phyloP scores from a whole-genome alignment of 805 yeast genomes.

The Suhomyces xylopsoci region DNA sequence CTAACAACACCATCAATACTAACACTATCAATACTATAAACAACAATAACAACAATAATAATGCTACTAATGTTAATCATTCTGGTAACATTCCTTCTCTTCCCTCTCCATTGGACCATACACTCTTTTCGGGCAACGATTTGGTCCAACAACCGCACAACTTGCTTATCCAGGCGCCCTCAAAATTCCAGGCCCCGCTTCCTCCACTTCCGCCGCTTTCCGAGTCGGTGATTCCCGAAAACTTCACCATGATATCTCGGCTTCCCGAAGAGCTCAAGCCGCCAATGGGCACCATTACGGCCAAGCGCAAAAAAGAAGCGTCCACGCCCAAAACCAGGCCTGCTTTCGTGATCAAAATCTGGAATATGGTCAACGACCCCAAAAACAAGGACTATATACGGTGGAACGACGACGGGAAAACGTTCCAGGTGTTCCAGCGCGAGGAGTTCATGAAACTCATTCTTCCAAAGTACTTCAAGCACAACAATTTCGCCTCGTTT shows the following conservation, averaged over 20 bases:
- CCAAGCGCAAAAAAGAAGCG: conserved; percentile 26
- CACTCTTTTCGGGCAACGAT: background rate
- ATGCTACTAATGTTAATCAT: too few relatives aligned
- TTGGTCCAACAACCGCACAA: background rate
- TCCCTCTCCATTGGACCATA: background rate
- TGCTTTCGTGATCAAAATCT: conserved; percentile 87
- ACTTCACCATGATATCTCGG: conserved; percentile 12
- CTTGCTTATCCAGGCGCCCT: background rate
- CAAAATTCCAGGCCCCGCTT: conserved; percentile 13
- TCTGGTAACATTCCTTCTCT: too few relatives aligned
- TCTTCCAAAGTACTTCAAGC: conserved; percentile 91
- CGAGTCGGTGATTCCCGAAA: conserved; percentile 27
- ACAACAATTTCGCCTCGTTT: conserved; percentile 91
- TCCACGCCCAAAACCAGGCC: conserved; percentile 60
- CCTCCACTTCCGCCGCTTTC: conserved; percentile 31
- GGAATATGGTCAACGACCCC: conserved; percentile 93
- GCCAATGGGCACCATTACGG: background rate
- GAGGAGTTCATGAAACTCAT: conserved; percentile 81
- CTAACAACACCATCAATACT: background rate
- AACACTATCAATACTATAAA: too few relatives aligned
- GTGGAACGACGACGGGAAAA: conserved; percentile 84
- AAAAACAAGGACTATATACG: conserved; percentile 65
- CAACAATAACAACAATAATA: background rate
- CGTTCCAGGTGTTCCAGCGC: conserved; percentile 80
- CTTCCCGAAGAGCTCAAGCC: conserved; percentile 2